A percentile compares a stretch with the other conserved stretches of the same genome.
These are phyloP conservation scores for Plasmodium cynomolgi DNA, from an alignment of 169 alveolate species.

Conservation along the genomic window DNA sequence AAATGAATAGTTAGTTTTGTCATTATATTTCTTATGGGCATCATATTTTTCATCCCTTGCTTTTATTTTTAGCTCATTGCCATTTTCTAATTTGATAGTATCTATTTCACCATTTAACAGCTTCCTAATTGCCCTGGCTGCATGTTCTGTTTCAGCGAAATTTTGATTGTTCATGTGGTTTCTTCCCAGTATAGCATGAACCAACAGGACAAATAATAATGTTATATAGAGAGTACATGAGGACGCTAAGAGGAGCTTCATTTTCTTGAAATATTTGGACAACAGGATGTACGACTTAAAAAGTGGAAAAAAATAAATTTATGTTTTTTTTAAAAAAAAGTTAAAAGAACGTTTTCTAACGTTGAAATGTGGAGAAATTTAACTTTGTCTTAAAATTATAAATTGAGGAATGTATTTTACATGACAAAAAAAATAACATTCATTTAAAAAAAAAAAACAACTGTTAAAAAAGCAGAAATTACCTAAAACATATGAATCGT, in stretches of 20 bases:
- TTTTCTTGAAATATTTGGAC: slow-evolving; percentile 26
- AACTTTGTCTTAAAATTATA: slow-evolving; percentile 2
- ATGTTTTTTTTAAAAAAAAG: slow-evolving; percentile 8
- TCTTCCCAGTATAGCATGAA: neutral
- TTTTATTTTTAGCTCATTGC: slow-evolving; percentile 56
- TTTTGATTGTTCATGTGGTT: slow-evolving; percentile 6
- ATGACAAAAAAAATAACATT: neutral
- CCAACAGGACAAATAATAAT: slow-evolving; percentile 12
- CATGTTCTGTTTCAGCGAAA: slow-evolving; percentile 70
- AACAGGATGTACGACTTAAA: slow-evolving; percentile 5
- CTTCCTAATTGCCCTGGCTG: slow-evolving; percentile 67
- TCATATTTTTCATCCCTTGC: slow-evolving; percentile 1
- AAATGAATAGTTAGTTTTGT: slow-evolving; percentile 30
- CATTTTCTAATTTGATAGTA: slow-evolving; percentile 61
- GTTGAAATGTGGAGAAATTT: neutral
- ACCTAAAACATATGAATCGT: neutral
- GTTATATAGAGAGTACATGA: slow-evolving; percentile 4
- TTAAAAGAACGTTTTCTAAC: neutral
- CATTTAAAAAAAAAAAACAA: neutral
- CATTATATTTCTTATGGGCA: neutral
- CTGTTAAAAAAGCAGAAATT: slow-evolving; percentile 4
- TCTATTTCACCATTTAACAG: slow-evolving; percentile 62
- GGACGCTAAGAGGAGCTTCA: slow-evolving; percentile 5
- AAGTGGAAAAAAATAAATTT: neutral
- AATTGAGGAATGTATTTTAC: neutral